phyloP scores from a whole-genome alignment of 345 rosid species.

The Combretum micranthum region DNA sequence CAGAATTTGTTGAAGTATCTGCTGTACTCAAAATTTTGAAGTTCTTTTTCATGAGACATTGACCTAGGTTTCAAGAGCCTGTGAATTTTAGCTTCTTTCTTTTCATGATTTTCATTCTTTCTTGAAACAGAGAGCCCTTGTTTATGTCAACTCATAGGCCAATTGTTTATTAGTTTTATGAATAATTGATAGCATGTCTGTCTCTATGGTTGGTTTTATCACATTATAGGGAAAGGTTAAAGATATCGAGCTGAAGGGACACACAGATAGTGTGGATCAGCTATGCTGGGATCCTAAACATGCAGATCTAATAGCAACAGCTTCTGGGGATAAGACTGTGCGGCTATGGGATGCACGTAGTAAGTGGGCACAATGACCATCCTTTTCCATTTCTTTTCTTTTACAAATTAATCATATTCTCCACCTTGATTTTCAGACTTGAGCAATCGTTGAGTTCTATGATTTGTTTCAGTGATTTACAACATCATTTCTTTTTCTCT shows the following conservation, averaged over 20 bases:
- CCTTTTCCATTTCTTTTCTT: not conserved
- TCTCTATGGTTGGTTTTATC: not conserved
- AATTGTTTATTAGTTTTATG: not conserved
- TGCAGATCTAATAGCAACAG: conserved; percentile 88
- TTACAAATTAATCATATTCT: not conserved
- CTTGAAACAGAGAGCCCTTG: no score
- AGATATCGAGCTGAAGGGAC: conserved; percentile 91
- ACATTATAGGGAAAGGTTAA: conserved; percentile 69
- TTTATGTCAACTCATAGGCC: no score
- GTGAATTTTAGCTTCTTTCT: no score
- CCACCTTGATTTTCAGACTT: not conserved
- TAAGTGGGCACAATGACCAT: conserved; percentile 27
- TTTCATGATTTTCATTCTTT: no score
- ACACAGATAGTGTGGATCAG: conserved; percentile 98
- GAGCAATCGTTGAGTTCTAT: no score
- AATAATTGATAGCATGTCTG: not conserved
- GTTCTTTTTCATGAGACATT: no score
- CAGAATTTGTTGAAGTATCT: no score
- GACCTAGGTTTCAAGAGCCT: no score
- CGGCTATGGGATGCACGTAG: conserved; percentile 99
- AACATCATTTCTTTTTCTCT: no score
- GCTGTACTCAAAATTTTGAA: no score
- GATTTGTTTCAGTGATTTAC: no score
- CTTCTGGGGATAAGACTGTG: conserved; percentile 97
- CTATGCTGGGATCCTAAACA: conserved; percentile 99